These are phyloP conservation scores for Pseudogymnoascus sp. DNA, from an alignment of 2,329 filamentous ascomycete species.

Conservation along the genomic window DNA sequence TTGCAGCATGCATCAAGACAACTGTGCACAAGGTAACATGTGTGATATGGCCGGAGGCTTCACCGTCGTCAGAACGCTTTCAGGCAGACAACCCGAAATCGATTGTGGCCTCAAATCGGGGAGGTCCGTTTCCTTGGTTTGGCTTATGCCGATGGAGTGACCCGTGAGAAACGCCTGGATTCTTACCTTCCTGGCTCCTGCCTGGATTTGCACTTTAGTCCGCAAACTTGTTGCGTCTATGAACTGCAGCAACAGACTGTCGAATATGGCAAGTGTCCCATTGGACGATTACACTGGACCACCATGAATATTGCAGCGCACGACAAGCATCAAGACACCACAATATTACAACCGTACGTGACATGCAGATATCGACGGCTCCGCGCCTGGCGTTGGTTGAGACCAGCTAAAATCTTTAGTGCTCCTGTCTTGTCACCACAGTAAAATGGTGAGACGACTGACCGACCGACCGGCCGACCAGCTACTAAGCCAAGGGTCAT, in stretches of 20 bases:
- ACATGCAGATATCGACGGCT: slow-evolving; percentile 1
- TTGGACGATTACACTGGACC: neutral
- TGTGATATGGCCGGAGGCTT: neutral
- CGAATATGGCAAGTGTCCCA: neutral
- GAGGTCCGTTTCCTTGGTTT: neutral
- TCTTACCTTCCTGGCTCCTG: neutral
- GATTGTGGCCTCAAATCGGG: neutral
- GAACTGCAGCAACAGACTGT: neutral
- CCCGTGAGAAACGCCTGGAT: neutral
- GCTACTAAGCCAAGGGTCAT: neutral
- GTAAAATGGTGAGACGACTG: slow-evolving; percentile 2
- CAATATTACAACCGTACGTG: slow-evolving; percentile 2
- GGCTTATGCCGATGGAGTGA: neutral
- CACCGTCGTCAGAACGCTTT: neutral
- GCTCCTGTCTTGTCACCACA: neutral
- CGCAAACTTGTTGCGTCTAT: slow-evolving; percentile 3
- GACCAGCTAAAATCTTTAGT: slow-evolving; percentile 3
- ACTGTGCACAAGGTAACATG: neutral
- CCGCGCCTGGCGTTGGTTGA: neutral
- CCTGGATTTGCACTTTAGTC: neutral
- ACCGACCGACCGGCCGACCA: neutral
- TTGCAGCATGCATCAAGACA: neutral
- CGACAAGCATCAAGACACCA: slow-evolving; percentile 5
- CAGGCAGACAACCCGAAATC: neutral
- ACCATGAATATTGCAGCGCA: slow-evolving; percentile 1